phyloP scores from a whole-genome alignment of 768 basidiomycete genomes.

The Mycena floridula region DNA sequence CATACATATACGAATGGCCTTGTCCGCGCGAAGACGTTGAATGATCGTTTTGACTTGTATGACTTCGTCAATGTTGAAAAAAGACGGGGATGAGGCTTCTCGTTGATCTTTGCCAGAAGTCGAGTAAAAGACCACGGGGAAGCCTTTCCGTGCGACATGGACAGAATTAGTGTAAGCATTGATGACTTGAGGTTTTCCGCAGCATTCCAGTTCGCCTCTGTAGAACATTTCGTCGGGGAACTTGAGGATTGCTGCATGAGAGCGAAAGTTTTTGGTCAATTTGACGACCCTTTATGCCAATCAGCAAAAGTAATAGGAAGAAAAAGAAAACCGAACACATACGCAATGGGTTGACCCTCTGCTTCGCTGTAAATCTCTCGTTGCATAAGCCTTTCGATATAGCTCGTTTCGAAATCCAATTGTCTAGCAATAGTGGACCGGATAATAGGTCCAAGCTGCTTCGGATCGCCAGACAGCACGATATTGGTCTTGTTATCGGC shows the following conservation, averaged over 20 bases:
- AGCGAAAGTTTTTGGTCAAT: conserved; percentile 59
- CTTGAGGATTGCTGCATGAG: conserved; percentile 51
- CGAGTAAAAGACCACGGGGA: conserved; percentile 60
- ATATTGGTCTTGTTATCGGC: conserved; percentile 48
- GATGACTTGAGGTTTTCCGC: conserved; percentile 32
- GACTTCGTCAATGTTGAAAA: conserved; percentile 62
- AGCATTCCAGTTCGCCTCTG: conserved; percentile 41
- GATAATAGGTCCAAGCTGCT: conserved; percentile 67
- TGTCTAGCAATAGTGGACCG: conserved; percentile 48
- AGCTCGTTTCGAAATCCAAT: conserved; percentile 55
- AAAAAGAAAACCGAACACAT: conserved; percentile 9
- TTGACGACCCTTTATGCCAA: conserved; percentile 45
- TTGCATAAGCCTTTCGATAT: conserved; percentile 54
- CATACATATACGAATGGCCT: conserved; percentile 20
- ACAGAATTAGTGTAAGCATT: conserved; percentile 18
- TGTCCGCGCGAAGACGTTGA: conserved; percentile 10
- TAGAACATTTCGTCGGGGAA: conserved; percentile 64
- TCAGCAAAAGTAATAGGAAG: background rate
- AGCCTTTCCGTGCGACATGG: conserved; percentile 37
- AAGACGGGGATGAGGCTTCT: conserved; percentile 64
- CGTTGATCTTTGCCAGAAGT: conserved; percentile 56
- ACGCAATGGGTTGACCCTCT: conserved; percentile 24
- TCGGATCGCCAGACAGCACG: conserved; percentile 63
- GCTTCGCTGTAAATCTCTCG: conserved; percentile 33
- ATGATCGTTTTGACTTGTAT: conserved; percentile 45